phyloP scores from a whole-genome alignment of 345 rosid species.

The Fremontodendron californicum region DNA sequence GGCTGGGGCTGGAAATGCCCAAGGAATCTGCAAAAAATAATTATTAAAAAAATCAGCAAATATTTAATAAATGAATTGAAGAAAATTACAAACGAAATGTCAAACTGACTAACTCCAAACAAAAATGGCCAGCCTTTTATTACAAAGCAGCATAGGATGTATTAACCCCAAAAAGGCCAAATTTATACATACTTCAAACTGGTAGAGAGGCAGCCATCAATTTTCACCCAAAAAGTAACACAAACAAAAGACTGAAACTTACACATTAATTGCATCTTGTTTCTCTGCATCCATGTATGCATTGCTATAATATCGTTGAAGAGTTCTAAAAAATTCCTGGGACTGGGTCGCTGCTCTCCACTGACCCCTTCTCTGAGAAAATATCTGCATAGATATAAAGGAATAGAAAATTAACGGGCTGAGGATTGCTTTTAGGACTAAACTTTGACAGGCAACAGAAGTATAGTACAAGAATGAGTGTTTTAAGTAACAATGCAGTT shows the following conservation, averaged over 20 bases:
- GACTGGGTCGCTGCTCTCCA: constrained; percentile 99
- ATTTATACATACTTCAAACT: neutral
- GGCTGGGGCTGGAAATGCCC: constrained; percentile 80
- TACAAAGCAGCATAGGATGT: neutral
- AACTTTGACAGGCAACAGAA: neutral
- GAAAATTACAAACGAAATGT: constrained; percentile 1
- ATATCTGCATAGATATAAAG: constrained; percentile 57
- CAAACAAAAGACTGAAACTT: constrained; percentile 27
- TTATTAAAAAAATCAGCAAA: constrained; percentile 11
- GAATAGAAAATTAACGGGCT: constrained; percentile 16
- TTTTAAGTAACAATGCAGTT: neutral
- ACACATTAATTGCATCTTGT: constrained; percentile 93
- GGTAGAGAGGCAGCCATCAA: neutral
- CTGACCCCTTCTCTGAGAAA: constrained; percentile 83
- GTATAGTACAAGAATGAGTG: neutral
- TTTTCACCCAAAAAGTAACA: neutral
- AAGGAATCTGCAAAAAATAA: constrained; percentile 62
- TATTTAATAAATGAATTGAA: neutral
- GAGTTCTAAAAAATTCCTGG: constrained; percentile 94
- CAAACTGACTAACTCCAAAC: neutral
- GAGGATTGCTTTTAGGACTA: neutral
- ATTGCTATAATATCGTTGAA: constrained; percentile 92
- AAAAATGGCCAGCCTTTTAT: neutral
- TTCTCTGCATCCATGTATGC: constrained; percentile 94
- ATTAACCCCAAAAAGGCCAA: neutral